These are phyloP conservation scores for Rhodotorula mucilaginosa DNA, from an alignment of 1,284 basidiomycete genomes.

Conservation along the genomic window DNA sequence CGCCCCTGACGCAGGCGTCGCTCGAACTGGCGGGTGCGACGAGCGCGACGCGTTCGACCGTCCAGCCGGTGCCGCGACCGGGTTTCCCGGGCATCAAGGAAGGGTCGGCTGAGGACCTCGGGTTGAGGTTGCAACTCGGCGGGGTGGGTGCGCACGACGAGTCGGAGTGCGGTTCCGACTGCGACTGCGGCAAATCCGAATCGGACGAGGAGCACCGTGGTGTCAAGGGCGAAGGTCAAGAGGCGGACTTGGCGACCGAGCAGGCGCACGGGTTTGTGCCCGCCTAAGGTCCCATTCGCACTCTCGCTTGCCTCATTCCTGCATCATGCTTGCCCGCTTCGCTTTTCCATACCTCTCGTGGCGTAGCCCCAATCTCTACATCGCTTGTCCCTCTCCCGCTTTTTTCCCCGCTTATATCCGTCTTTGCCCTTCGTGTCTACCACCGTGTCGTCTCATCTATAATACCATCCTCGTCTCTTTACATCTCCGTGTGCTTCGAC, in stretches of 20 bases:
- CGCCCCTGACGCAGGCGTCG: not conserved
- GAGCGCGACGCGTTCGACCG: constrained; percentile 18
- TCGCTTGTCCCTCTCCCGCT: no score
- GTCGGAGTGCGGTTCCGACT: constrained; percentile 20
- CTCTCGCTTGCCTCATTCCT: not conserved
- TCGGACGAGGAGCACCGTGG: not conserved
- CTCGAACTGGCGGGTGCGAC: constrained; percentile 4
- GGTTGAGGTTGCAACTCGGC: constrained; percentile 3
- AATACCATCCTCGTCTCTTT: no score
- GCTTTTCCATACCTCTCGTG: not conserved
- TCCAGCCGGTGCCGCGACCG: not conserved
- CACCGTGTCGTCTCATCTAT: no score
- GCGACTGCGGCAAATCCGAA: constrained; percentile 17
- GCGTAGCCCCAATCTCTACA: no score
- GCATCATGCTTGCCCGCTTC: not conserved
- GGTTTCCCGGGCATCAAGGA: not conserved
- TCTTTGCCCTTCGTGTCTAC: no score
- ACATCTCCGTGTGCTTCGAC: no score
- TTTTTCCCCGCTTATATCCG: no score
- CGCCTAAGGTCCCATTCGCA: not conserved
- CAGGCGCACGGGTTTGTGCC: constrained; percentile 20
- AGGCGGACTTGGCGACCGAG: constrained; percentile 10
- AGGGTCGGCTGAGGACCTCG: not conserved
- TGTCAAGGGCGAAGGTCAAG: constrained; percentile 6
- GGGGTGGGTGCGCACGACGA: constrained; percentile 1